Base-by-base conservation (phyloP, 176 grass and related monocot species). In the Triticum dicoccoides region DNA sequence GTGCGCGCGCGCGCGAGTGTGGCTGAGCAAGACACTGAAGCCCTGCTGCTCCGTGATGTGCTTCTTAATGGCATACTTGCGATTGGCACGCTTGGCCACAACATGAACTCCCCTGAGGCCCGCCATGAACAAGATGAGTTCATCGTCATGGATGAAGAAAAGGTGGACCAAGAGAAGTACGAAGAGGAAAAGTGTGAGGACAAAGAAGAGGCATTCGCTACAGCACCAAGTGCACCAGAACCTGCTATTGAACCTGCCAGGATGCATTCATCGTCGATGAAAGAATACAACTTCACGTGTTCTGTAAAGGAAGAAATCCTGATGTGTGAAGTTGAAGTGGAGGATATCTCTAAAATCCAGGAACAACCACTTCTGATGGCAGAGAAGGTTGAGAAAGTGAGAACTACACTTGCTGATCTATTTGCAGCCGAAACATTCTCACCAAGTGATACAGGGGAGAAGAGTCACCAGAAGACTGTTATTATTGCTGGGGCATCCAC, bases 391-490 rank as follows among this genome's bases (percentile, higher is more conserved):
- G 90, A 95, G 71, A 92, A 89, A 85, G 88, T 77, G 20, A 94
- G 96, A 91, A 98, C 90, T 66, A 99, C 97, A 70, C 94, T 99
- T 47, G 97, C 97, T 49, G 97, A 99, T 78, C 87, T 99, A 56
- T 99, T 99, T 82, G 97, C 97, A 30, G 97, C 94, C 11, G 97
- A 99, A 45, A 72, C 72, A 30, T 75, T 92, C 58, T 82, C 87
- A 41, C 72, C 54, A 79, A 85, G 62, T 69, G 68, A 82, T 84
- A 42, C 51, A 71, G 80, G 27, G 71, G 72, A 90, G 42, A 86
- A 83, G 35, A 82, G 25, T 77, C 58, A 2, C 88, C 54, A 90
- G 66, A 45, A 83, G 33, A 77, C 34, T 27, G 12, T 58, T 33
- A 56, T 84, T 80, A 42, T 56, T 69, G 10, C 82, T 71, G 77